A percentile compares a stretch with the other conserved stretches of the same genome.
These are phyloP conservation scores for Nemania abortiva DNA, from an alignment of 2,329 filamentous ascomycete species.

Conservation along the genomic window DNA sequence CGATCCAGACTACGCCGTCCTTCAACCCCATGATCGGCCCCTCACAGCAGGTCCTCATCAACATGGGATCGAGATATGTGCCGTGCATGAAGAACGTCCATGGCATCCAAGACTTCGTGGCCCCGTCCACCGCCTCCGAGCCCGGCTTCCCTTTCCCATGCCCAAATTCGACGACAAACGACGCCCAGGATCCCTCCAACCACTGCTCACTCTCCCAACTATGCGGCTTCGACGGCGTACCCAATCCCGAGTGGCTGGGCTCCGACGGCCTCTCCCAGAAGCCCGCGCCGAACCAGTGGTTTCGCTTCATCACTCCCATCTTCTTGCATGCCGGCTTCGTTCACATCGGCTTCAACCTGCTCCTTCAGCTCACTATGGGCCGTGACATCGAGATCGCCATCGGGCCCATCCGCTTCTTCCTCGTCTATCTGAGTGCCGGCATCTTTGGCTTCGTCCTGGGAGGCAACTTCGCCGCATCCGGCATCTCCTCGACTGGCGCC, in stretches of 20 bases:
- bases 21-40: constrained; percentile 99
- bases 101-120: constrained; percentile 66
- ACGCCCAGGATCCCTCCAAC: constrained; percentile 60
- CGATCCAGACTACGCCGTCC: constrained; percentile 81
- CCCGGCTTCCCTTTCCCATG: constrained; percentile 76
- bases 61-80: constrained; percentile 93
- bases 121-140: constrained; percentile 38
- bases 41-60: constrained; percentile 89
- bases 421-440: constrained; percentile 90
- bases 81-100: constrained; percentile 93
- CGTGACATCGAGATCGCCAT: constrained; percentile 94
- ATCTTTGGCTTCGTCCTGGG: constrained; percentile 97
- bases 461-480: constrained; percentile 88
- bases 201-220: constrained; percentile 82
- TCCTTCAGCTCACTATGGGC: constrained; percentile 89
- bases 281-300: constrained; percentile 91
- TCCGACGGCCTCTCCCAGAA: constrained; percentile 58
- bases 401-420: constrained; percentile 84
- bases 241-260: constrained; percentile 71
- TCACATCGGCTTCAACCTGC: constrained; percentile 95
- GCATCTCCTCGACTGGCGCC: constrained; percentile 86
- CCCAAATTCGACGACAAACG: constrained; percentile 78
- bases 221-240: constrained; percentile 85
- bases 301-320: constrained; percentile 93
- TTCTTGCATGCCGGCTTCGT: constrained; percentile 95